Conservation (phyloP, 768 basidiomycete genomes). For the Omphalotus guepiniiformis region DNA sequence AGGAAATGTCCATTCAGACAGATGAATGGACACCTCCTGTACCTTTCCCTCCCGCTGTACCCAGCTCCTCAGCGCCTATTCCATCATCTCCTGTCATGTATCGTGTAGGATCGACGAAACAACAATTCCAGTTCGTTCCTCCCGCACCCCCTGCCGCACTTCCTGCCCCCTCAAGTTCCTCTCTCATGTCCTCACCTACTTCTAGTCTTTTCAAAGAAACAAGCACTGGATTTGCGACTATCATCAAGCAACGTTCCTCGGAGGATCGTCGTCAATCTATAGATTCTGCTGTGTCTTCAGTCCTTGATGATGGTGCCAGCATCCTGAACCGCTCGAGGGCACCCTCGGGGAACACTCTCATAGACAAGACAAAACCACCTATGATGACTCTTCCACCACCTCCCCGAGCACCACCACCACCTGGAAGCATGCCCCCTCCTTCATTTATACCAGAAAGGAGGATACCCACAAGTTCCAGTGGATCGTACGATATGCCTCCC, state of each 20-base stretch:
- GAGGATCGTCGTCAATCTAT: constrained; percentile 69
- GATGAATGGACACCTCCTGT: constrained; percentile 61
- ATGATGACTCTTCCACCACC: constrained; percentile 84
- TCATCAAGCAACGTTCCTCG: constrained; percentile 37
- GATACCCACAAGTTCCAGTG: constrained; percentile 36
- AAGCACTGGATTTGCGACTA: constrained; percentile 8
- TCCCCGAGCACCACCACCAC: constrained; percentile 60
- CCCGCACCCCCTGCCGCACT: constrained; percentile 27
- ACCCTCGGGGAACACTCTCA: constrained; percentile 46
- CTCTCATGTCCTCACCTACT: constrained; percentile 26
- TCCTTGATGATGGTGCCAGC: constrained; percentile 39
- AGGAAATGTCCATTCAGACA: constrained; percentile 78
- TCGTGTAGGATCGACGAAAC: constrained; percentile 46
- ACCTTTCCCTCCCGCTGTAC: constrained; percentile 30
- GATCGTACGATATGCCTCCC: constrained; percentile 60
- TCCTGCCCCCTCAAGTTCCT: constrained; percentile 29
- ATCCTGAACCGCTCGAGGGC: constrained; percentile 47
- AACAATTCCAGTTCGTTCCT: constrained; percentile 65
- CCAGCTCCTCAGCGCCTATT: constrained; percentile 18
- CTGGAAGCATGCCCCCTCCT: constrained; percentile 70
- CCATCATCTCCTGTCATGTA: constrained; percentile 38
- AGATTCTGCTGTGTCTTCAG: constrained; percentile 61
- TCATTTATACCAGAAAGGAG: constrained; percentile 70
- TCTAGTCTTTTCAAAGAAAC: constrained; percentile 17
- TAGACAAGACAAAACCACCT: constrained; percentile 80